These are phyloP conservation scores for Punctularia strigosozonata DNA, from an alignment of 768 basidiomycete genomes.

Conservation along the genomic window DNA sequence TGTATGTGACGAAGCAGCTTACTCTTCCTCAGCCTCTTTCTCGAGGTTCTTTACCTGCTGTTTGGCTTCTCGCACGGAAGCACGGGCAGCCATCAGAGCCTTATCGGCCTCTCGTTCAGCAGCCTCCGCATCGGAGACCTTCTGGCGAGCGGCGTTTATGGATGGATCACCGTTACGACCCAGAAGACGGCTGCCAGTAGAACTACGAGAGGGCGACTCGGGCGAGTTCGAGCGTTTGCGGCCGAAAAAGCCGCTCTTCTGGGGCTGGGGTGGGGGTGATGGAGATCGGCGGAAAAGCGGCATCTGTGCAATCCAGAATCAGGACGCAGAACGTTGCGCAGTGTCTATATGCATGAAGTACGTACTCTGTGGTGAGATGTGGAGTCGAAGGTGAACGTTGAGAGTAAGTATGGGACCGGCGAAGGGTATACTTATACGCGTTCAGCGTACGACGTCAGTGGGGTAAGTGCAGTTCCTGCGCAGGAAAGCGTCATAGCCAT, in stretches of 20 bases:
- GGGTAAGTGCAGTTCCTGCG: too few relatives aligned
- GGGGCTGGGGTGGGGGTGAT: conserved; percentile 8
- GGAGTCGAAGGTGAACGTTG: too few relatives aligned
- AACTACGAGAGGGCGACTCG: conserved; percentile 5
- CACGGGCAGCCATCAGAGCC: conserved; percentile 33
- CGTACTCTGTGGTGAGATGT: neutral
- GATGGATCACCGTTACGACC: conserved; percentile 25
- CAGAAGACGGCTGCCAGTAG: conserved; percentile 4
- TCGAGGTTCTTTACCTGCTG: conserved; percentile 38
- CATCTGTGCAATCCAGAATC: conserved; percentile 8
- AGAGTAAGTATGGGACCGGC: too few relatives aligned
- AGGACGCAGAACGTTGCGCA: neutral
- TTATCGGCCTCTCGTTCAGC: conserved; percentile 41
- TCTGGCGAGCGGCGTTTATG: conserved; percentile 36
- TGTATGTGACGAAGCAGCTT: conserved; percentile 12
- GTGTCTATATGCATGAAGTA: neutral
- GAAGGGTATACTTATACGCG: too few relatives aligned
- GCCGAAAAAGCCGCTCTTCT: conserved; percentile 8
- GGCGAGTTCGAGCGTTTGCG: conserved; percentile 15
- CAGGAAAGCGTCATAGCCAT: too few relatives aligned
- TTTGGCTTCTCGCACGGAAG: conserved; percentile 33
- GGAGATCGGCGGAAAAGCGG: conserved; percentile 14
- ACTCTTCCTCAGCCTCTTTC: conserved; percentile 41
- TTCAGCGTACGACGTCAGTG: too few relatives aligned
- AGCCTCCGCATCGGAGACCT: conserved; percentile 35